A percentile compares a stretch with the other conserved stretches of the same genome.
These are phyloP conservation scores for Pseudogymnoascus sp. DNA, from an alignment of 2,329 filamentous ascomycete genomes.

Conservation along the genomic window DNA sequence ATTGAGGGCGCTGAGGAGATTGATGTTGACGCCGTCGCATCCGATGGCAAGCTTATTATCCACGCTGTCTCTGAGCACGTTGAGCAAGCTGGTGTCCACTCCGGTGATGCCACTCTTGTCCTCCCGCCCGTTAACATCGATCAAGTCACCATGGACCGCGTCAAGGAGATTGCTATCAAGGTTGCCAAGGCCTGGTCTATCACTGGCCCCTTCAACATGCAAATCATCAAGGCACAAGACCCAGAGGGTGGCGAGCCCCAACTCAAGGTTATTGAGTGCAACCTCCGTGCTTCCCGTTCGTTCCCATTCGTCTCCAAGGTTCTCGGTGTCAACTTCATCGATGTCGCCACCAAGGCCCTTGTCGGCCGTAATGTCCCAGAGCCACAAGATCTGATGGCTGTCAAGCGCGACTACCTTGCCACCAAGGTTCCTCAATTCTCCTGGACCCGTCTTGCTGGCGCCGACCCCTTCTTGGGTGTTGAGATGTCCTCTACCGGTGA, in stretches of 20 bases:
- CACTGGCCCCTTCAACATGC: slow-evolving; percentile 99
- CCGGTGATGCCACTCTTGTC: slow-evolving; percentile 89
- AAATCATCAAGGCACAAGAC: slow-evolving; percentile 88
- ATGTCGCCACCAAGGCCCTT: slow-evolving; percentile 86
- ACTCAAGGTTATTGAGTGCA: slow-evolving; percentile 97
- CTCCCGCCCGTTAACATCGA: slow-evolving; percentile 80
- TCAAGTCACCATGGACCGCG: slow-evolving; percentile 65
- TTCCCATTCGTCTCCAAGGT: slow-evolving; percentile 99
- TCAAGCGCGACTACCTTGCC: slow-evolving; percentile 84
- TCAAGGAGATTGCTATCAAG: slow-evolving; percentile 94
- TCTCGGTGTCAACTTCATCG: slow-evolving; percentile 92
- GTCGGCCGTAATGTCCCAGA: slow-evolving; percentile 77
- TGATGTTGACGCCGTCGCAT: slow-evolving; percentile 88
- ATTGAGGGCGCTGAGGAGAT: slow-evolving; percentile 96
- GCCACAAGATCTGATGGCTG: slow-evolving; percentile 77
- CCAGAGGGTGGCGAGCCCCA: slow-evolving; percentile 65
- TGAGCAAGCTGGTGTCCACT: slow-evolving; percentile 96
- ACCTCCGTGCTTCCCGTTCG: slow-evolving; percentile 90
- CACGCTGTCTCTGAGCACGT: slow-evolving; percentile 95
- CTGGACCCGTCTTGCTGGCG: slow-evolving; percentile 94
- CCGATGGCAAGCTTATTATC: slow-evolving; percentile 74
- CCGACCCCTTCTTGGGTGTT: slow-evolving; percentile 93
- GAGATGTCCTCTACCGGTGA: slow-evolving; percentile 97
- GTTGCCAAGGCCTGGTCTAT: slow-evolving; percentile 96
- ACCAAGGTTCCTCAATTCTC: slow-evolving; percentile 99